Conservation (phyloP, 2,329 filamentous ascomycete genomes). For the Bertia moriformis region DNA sequence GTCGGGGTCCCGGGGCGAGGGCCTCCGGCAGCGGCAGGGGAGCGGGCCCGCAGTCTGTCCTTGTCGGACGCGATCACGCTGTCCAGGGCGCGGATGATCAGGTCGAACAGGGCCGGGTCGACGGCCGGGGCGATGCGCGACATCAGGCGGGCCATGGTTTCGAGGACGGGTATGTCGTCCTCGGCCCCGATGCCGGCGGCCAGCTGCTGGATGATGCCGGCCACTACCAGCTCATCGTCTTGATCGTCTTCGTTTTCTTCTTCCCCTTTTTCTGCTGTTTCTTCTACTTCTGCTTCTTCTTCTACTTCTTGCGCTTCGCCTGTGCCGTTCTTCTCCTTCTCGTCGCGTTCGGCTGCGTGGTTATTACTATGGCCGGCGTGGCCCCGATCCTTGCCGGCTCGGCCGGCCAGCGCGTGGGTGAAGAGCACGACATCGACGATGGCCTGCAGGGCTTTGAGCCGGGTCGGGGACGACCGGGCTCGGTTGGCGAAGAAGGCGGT, state of each 20-base stretch:
- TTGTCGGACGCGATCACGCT: conserved; percentile 33
- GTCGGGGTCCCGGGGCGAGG: conserved; percentile 9
- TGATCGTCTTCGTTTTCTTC: conserved; percentile 42
- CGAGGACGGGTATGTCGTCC: conserved; percentile 47
- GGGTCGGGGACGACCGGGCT: conserved; percentile 42
- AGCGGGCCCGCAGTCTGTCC: conserved; percentile 19
- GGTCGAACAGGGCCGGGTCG: conserved; percentile 40
- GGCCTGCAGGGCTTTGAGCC: conserved; percentile 44
- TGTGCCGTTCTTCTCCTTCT: too few relatives aligned
- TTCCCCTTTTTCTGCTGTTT: conserved; percentile 40
- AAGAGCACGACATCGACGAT: conserved; percentile 34
- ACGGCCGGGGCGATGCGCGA: conserved; percentile 48
- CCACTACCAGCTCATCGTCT: too few relatives aligned
- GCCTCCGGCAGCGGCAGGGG: conserved; percentile 16
- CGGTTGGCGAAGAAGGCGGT: conserved; percentile 49
- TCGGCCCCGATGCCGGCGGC: conserved; percentile 48
- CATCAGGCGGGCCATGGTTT: conserved; percentile 49
- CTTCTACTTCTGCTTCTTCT: conserved; percentile 43
- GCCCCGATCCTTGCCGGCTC: too few relatives aligned
- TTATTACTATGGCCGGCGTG: too few relatives aligned
- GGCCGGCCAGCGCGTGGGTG: conserved; percentile 17
- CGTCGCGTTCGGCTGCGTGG: too few relatives aligned
- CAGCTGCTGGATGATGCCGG: conserved; percentile 40
- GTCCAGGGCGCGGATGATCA: conserved; percentile 36
- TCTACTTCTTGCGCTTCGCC: too few relatives aligned